A percentile compares a stretch with the other conserved stretches of the same genome.
These are phyloP conservation scores for Annulohypoxylon truncatum DNA, from an alignment of 2,329 filamentous ascomycete genomes.

Conservation along the genomic window DNA sequence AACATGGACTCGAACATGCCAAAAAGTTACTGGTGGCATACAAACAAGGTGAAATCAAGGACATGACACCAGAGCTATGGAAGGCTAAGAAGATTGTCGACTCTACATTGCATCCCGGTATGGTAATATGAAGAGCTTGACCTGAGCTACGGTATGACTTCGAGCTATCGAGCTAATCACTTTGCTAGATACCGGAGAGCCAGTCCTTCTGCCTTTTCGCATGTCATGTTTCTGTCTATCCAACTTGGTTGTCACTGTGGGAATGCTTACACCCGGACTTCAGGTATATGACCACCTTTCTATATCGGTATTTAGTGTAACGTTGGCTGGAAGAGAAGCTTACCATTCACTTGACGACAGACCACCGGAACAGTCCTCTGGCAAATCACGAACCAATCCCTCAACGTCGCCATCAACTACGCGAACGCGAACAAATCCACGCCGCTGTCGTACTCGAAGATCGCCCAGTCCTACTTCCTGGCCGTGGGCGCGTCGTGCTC, in stretches of 20 bases:
- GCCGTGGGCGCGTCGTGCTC: constrained; percentile 94
- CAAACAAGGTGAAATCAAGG: constrained; percentile 81
- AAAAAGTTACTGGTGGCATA: constrained; percentile 85
- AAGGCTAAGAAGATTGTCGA: constrained; percentile 96
- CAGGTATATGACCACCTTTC: constrained; percentile 58
- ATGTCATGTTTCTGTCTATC: constrained; percentile 97
- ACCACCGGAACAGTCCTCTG: constrained; percentile 89
- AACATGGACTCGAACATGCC: constrained; percentile 82
- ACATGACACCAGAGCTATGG: constrained; percentile 94
- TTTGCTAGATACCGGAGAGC: constrained; percentile 83
- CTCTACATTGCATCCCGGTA: constrained; percentile 94
- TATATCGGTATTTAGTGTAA: not conserved
- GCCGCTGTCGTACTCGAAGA: constrained; percentile 81
- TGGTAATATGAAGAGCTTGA: constrained; percentile 41
- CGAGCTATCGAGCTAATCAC: constrained; percentile 28
- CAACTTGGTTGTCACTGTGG: constrained; percentile 93
- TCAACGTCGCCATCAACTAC: constrained; percentile 98
- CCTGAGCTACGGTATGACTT: constrained; percentile 1
- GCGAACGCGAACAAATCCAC: constrained; percentile 98
- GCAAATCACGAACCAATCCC: constrained; percentile 96
- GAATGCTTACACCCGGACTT: constrained; percentile 94
- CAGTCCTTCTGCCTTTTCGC: constrained; percentile 93
- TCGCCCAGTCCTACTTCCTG: constrained; percentile 89
- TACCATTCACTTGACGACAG: constrained; percentile 51
- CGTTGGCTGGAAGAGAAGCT: constrained; percentile 3